A percentile compares a stretch with the other conserved stretches of the same genome.
phyloP scores from a whole-genome alignment of 208 protist genomes.

The Acanthamoeba culbertsoni region DNA sequence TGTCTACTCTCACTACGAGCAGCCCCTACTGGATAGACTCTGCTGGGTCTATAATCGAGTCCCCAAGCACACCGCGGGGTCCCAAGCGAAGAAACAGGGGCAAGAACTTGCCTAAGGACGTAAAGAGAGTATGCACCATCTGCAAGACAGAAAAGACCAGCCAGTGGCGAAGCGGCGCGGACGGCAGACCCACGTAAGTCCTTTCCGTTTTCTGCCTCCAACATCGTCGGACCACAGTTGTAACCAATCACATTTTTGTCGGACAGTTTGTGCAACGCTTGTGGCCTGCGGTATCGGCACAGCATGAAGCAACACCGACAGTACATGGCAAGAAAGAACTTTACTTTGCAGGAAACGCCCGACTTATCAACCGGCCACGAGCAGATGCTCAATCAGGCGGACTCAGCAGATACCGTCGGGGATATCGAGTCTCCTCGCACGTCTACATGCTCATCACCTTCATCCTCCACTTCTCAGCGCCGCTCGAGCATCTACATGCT shows the following conservation, averaged over 20 bases:
- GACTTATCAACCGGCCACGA: background rate
- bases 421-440: background rate
- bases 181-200: background rate
- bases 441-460: background rate
- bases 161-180: background rate
- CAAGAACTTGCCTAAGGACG: constrained; percentile 17
- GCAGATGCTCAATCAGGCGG: background rate
- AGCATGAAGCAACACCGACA: constrained; percentile 37
- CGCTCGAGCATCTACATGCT: background rate
- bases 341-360: background rate
- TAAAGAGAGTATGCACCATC: background rate
- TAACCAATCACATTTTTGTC: background rate
- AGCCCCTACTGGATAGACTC: background rate
- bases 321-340: background rate
- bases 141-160: constrained; percentile 24
- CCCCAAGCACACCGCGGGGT: background rate
- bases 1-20: background rate
- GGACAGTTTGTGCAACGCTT: background rate
- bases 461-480: background rate
- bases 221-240: background rate
- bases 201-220: background rate
- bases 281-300: background rate
- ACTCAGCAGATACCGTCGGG: background rate
- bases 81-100: background rate
- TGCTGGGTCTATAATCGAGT: background rate